Evolutionary conservation across 2,329 filamentous ascomycete genomes (phyloP).

Genomic region (Sclerotinia glacialis): DNA sequence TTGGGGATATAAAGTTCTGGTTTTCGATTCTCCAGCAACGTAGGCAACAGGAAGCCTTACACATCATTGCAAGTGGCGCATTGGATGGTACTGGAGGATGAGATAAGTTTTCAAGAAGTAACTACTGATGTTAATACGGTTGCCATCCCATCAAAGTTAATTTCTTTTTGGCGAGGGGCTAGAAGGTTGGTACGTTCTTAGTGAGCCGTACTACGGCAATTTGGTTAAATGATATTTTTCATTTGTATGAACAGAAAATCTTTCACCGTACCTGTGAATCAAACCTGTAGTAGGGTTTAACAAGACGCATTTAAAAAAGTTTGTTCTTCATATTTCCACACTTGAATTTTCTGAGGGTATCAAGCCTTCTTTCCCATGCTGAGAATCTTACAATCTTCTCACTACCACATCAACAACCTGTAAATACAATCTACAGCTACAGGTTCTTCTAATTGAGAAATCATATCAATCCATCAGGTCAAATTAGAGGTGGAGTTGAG

Average conservation of each 20-base stretch:
- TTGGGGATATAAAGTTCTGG: conserved; percentile 3
- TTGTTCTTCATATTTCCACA: not conserved
- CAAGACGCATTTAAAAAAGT: not conserved
- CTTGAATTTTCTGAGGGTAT: not conserved
- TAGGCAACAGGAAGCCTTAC: not conserved
- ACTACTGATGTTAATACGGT: not conserved
- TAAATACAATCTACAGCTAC: not conserved
- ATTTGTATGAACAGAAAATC: not conserved
- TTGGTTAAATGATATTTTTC: not conserved
- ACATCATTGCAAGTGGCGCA: not conserved
- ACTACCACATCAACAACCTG: not conserved
- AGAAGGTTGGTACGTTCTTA: not conserved
- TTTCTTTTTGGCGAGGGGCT: not conserved
- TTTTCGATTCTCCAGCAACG: conserved; percentile 3
- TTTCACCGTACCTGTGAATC: not conserved
- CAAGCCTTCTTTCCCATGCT: not conserved
- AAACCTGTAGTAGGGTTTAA: not conserved
- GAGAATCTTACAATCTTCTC: not conserved
- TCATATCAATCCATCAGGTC: not conserved
- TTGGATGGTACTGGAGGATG: not conserved
- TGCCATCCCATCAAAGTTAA: not conserved
- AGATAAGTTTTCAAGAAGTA: not conserved
- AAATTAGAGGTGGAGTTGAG: not conserved
- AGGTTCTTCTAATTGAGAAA: too few species aligned
- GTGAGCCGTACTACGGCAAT: not conserved